Evolutionary conservation across 352 stramenopile genomes (phyloP).

Genomic region (Thalassiosira ordinaria): DNA sequence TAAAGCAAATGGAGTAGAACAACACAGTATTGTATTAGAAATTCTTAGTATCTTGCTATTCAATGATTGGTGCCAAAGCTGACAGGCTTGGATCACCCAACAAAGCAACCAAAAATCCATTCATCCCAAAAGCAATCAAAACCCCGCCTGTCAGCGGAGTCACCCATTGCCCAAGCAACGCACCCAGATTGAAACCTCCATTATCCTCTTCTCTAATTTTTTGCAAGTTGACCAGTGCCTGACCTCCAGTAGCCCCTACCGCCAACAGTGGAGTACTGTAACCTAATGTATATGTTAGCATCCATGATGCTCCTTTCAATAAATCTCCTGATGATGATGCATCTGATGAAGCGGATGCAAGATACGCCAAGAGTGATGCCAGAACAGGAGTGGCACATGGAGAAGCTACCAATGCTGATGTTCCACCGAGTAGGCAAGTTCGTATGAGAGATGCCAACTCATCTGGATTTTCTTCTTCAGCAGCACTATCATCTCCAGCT

Average conservation of each 20-base stretch:
- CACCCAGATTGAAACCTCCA: constrained; percentile 53
- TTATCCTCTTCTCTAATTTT: constrained; percentile 35
- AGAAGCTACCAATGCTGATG: constrained; percentile 74
- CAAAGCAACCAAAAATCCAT: constrained; percentile 73
- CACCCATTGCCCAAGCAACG: constrained; percentile 60
- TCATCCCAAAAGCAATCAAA: constrained; percentile 79
- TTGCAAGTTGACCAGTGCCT: constrained; percentile 72
- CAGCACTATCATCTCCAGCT: constrained; percentile 18
- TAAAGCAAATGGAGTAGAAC: too few species aligned
- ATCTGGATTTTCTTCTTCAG: constrained; percentile 20
- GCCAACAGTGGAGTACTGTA: constrained; percentile 79
- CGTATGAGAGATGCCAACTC: constrained; percentile 64
- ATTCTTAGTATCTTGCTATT: too few species aligned
- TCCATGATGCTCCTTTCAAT: constrained; percentile 59
- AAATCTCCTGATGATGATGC: constrained; percentile 50
- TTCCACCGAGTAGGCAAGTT: constrained; percentile 80
- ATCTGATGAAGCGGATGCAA: constrained; percentile 52
- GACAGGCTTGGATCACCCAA: constrained; percentile 80
- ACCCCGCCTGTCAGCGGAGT: constrained; percentile 78
- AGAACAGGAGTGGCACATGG: constrained; percentile 82
- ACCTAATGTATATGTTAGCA: constrained; percentile 82
- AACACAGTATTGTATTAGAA: too few species aligned
- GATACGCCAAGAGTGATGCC: constrained; percentile 78
- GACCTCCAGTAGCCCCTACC: constrained; percentile 70
- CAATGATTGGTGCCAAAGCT: constrained; percentile 66